Evolutionary conservation across 2,329 filamentous ascomycete genomes (phyloP).

Genomic region (Penicillium crustosum): DNA sequence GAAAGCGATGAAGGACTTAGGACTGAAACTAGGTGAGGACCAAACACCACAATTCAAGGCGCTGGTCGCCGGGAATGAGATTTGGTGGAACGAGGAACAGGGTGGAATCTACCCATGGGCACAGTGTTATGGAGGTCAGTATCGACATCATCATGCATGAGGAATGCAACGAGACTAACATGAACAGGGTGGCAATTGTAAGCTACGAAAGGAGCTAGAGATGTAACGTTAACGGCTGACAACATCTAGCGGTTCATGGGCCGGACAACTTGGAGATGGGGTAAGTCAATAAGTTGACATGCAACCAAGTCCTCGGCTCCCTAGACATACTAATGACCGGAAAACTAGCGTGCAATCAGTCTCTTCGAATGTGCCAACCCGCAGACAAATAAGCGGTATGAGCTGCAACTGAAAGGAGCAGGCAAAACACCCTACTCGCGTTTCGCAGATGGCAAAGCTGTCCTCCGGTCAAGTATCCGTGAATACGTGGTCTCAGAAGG

Average conservation of each 20-base stretch:
- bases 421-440: conserved; percentile 91
- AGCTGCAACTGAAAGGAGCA: conserved; percentile 92
- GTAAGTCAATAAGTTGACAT: conserved; percentile 32
- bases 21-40: conserved; percentile 67
- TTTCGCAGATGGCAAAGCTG: conserved; percentile 94
- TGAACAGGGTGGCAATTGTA: conserved; percentile 52
- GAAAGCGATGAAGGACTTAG: conserved; percentile 77
- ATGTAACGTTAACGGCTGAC: conserved; percentile 31
- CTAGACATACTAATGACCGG: conserved; percentile 8
- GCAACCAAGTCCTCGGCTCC: background rate
- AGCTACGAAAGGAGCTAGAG: conserved; percentile 14
- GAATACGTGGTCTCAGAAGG: conserved; percentile 93
- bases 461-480: conserved; percentile 85
- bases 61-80: conserved; percentile 76
- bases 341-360: conserved; percentile 70
- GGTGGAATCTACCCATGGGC: conserved; percentile 96
- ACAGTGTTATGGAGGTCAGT: conserved; percentile 84
- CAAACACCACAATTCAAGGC: conserved; percentile 71
- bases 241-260: conserved; percentile 72
- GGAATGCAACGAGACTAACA: conserved; percentile 3
- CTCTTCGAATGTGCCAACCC: conserved; percentile 87
- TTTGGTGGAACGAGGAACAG: conserved; percentile 70
- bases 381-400: conserved; percentile 69
- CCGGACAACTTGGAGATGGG: conserved; percentile 91
- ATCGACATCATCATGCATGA: conserved; percentile 49